Percentiles rank a stretch among this genome's conserved stretches.
These are phyloP conservation scores for Haplosporangium gracile DNA, from an alignment of 192 early-diverging fungal species.

Conservation along the genomic window DNA sequence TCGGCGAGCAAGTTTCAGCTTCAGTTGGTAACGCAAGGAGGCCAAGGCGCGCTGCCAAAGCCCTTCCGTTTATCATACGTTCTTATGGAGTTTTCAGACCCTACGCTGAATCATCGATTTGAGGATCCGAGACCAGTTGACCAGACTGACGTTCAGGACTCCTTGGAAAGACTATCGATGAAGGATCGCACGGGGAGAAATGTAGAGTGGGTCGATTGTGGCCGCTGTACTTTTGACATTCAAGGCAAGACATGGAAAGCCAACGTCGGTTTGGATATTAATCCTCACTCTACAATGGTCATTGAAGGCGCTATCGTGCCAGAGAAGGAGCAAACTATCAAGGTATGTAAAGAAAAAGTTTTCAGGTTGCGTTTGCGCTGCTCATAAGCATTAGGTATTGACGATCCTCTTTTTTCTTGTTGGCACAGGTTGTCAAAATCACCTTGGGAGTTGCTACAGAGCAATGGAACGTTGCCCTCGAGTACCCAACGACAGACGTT, in stretches of 20 bases:
- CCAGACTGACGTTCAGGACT: constrained; percentile 2
- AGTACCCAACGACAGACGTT: constrained; percentile 50
- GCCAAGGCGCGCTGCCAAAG: constrained; percentile 58
- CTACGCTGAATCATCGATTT: constrained; percentile 69
- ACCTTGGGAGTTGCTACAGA: constrained; percentile 58
- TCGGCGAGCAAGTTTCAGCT: constrained; percentile 72
- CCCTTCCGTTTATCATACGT: constrained; percentile 63
- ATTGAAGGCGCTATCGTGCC: constrained; percentile 71
- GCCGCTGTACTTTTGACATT: constrained; percentile 19
- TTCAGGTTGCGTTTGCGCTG: no score
- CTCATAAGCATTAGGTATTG: neutral
- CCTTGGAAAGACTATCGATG: neutral
- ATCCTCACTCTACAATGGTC: constrained; percentile 64
- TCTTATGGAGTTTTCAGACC: constrained; percentile 71
- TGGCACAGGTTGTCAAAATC: constrained; percentile 57
- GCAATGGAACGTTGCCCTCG: constrained; percentile 61
- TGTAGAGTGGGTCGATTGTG: constrained; percentile 47
- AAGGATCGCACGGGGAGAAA: constrained; percentile 42
- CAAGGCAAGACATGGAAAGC: constrained; percentile 49
- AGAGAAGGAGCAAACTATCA: constrained; percentile 67
- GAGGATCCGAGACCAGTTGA: constrained; percentile 38
- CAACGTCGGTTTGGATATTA: constrained; percentile 62
- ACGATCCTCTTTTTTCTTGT: neutral
- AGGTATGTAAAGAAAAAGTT: constrained; percentile 58
- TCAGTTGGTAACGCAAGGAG: constrained; percentile 52